Percentiles rank a stretch among this genome's conserved stretches.
Evolutionary conservation across 1,284 basidiomycete species (phyloP).

Genomic region (Leccinum pallidistipes): DNA sequence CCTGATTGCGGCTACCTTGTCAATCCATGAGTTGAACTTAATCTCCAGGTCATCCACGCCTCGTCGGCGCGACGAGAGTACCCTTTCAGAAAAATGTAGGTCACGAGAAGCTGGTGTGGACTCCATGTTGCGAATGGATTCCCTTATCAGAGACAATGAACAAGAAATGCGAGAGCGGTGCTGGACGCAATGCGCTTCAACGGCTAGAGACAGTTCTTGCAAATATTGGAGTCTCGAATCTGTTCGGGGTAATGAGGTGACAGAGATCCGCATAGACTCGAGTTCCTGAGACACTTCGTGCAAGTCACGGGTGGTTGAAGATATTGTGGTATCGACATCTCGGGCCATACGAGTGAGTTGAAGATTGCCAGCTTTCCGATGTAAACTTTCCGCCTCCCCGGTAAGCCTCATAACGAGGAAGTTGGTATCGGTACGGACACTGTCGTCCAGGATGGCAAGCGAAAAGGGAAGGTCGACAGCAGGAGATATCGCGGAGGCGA

Average conservation of each 20-base stretch:
- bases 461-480: constrained; percentile 56
- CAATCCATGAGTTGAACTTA: constrained; percentile 49
- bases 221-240: constrained; percentile 36
- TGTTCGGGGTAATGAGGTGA: constrained; percentile 30
- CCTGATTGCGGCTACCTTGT: constrained; percentile 42
- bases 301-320: constrained; percentile 39
- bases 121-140: constrained; percentile 53
- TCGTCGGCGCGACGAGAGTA: constrained; percentile 48
- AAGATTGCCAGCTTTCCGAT: constrained; percentile 48
- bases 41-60: constrained; percentile 51
- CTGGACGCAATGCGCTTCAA: constrained; percentile 38
- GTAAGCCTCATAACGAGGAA: constrained; percentile 61
- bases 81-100: constrained; percentile 40
- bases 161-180: constrained; percentile 44
- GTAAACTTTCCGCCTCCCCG: constrained; percentile 51
- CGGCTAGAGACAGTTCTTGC: constrained; percentile 35
- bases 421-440: constrained; percentile 72
- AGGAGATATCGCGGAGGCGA: constrained; percentile 33
- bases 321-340: constrained; percentile 48
- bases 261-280: constrained; percentile 33
- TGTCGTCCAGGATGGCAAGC: constrained; percentile 58
- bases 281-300: constrained; percentile 41
- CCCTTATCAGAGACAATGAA: constrained; percentile 52
- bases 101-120: constrained; percentile 42
- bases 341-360: constrained; percentile 54